Evolutionary conservation across 371 early-diverging fungal species (phyloP).

Genomic region (Mortierella sp.): DNA sequence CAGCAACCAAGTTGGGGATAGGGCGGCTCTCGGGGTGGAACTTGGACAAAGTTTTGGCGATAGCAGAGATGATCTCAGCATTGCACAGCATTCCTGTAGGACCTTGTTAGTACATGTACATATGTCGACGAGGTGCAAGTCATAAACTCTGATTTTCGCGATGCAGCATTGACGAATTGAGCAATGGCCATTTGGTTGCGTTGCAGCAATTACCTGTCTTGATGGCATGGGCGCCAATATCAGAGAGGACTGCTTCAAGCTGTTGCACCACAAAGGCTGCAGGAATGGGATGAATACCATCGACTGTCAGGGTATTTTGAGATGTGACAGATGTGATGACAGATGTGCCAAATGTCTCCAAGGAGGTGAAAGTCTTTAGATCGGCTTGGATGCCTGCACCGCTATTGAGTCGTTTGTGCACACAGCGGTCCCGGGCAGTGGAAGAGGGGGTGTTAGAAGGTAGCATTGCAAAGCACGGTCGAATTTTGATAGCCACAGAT

Average conservation of each 20-base stretch:
- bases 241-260: slow-evolving; percentile 74
- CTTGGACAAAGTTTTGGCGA: slow-evolving; percentile 59
- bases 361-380: slow-evolving; percentile 84
- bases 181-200: too few species aligned
- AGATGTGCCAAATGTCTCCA: slow-evolving; percentile 78
- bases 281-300: slow-evolving; percentile 71
- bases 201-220: slow-evolving; percentile 70
- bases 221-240: slow-evolving; percentile 81
- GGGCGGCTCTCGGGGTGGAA: slow-evolving; percentile 41
- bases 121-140: not conserved
- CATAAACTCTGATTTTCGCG: too few species aligned
- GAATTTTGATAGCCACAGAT: too few species aligned
- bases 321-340: slow-evolving; percentile 84
- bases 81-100: slow-evolving; percentile 76
- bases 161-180: too few species aligned
- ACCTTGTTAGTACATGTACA: too few species aligned
- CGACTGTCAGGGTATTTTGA: slow-evolving; percentile 85
- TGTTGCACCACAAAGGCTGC: slow-evolving; percentile 77
- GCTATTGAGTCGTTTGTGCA: slow-evolving; percentile 33
- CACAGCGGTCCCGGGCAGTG: too few species aligned
- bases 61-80: slow-evolving; percentile 67
- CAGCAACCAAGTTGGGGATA: slow-evolving; percentile 69
- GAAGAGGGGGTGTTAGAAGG: too few species aligned
- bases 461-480: too few species aligned
- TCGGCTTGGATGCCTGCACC: slow-evolving; percentile 90